phyloP scores from a whole-genome alignment of 352 stramenopile species.

The Globisporangium canariense region DNA sequence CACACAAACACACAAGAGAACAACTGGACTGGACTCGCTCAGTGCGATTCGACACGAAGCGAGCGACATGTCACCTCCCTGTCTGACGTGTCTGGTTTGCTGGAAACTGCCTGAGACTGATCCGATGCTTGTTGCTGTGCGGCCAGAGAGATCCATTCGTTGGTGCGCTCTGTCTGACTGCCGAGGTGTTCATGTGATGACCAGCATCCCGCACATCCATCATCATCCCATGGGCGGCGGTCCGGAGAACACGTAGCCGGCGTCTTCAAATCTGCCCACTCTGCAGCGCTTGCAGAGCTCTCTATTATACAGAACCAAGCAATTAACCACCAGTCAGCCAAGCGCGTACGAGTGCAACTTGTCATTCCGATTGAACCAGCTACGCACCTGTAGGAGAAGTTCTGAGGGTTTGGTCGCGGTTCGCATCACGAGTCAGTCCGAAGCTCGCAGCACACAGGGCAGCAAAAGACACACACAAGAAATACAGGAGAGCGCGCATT shows the following conservation, averaged over 20 bases:
- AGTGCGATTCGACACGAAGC: background rate
- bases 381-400: constrained; percentile 63
- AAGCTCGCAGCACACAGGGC: background rate
- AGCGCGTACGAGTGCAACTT: background rate
- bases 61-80: constrained; percentile 1
- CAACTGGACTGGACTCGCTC: background rate
- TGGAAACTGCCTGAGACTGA: background rate
- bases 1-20: background rate
- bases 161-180: background rate
- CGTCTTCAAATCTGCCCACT: constrained; percentile 54
- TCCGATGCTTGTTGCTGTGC: background rate
- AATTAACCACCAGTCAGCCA: background rate
- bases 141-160: background rate
- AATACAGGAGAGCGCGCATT: constrained; percentile 14
- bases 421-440: background rate
- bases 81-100: background rate
- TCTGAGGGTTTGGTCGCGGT: constrained; percentile 25
- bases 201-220: background rate
- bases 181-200: background rate
- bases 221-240: constrained; percentile 14
- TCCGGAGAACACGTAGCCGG: constrained; percentile 45
- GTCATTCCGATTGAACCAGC: background rate
- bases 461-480: constrained; percentile 3
- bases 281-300: constrained; percentile 64
- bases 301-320: constrained; percentile 14